Percentiles rank a stretch among this genome's conserved stretches.
These are phyloP conservation scores for Cinnamomum micranthum DNA, from an alignment of 164 flowering plant genomes.

Conservation along the genomic window DNA sequence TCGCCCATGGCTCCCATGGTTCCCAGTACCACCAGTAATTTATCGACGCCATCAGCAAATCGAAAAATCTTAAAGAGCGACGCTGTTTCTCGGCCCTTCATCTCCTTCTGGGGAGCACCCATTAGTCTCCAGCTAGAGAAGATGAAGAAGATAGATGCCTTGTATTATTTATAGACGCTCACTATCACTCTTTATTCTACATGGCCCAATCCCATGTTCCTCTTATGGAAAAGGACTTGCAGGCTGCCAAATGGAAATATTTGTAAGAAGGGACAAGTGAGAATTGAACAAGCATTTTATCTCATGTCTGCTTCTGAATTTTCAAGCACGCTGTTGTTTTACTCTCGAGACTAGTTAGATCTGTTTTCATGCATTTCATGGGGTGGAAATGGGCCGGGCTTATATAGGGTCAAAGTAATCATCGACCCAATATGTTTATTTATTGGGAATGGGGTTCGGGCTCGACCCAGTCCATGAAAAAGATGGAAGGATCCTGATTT, in stretches of 20 bases:
- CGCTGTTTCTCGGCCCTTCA: neutral
- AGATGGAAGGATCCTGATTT: neutral
- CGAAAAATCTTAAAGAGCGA: slow-evolving; percentile 6
- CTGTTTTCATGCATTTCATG: neutral
- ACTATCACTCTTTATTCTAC: neutral
- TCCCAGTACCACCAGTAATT: slow-evolving; percentile 24
- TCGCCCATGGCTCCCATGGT: slow-evolving; percentile 31
- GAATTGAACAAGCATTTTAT: neutral
- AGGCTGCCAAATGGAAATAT: slow-evolving; percentile 3
- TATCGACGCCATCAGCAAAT: slow-evolving; percentile 23
- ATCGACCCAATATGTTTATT: neutral
- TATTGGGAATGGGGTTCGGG: neutral
- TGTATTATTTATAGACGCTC: neutral
- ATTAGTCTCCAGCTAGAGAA: neutral
- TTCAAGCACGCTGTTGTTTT: neutral
- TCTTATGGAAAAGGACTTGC: neutral
- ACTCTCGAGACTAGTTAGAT: neutral
- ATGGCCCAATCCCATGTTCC: neutral
- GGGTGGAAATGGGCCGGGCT: neutral
- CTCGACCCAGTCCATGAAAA: neutral
- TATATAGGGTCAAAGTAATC: neutral
- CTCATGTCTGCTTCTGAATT: neutral
- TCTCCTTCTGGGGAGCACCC: slow-evolving; percentile 16
- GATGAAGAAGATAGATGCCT: too few species aligned
- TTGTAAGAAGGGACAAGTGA: neutral